phyloP scores from a whole-genome alignment of 1,139 yeast genomes.

The Pichia inconspicua region DNA sequence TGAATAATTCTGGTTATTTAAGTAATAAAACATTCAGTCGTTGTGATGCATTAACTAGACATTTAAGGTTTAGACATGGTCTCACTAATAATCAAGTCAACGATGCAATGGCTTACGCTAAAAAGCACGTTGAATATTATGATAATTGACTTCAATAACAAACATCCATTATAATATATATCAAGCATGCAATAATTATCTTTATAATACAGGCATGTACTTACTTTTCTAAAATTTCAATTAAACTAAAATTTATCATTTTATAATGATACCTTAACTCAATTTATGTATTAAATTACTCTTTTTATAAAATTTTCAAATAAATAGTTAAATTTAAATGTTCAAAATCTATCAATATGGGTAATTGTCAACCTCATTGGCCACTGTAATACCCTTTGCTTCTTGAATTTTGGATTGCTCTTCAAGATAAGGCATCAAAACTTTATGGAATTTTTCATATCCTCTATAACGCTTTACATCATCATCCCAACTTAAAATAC shows the following conservation, averaged over 20 bases:
- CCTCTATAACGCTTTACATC: conserved; percentile 59
- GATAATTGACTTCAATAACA: conserved; percentile 17
- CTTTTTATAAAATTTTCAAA: background rate
- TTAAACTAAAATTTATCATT: background rate
- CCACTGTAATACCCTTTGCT: conserved; percentile 34
- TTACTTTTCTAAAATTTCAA: conserved; percentile 2
- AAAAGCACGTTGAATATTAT: conserved; percentile 61
- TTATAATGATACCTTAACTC: too few species aligned
- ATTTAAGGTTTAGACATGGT: conserved; percentile 81
- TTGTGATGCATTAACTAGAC: conserved; percentile 91
- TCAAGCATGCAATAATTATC: background rate
- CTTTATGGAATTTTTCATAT: conserved; percentile 43
- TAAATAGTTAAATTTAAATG: background rate
- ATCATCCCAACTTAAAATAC: conserved; percentile 49
- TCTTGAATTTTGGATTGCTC: conserved; percentile 46
- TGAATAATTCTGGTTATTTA: conserved; percentile 52
- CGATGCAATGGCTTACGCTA: conserved; percentile 64
- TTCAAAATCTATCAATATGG: conserved; percentile 32
- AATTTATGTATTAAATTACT: too few species aligned
- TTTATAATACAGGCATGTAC: background rate
- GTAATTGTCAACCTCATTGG: conserved; percentile 34
- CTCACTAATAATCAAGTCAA: conserved; percentile 62
- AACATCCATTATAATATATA: too few species aligned
- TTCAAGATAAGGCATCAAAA: conserved; percentile 47
- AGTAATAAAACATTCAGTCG: conserved; percentile 76